Percentiles rank a stretch among this genome's conserved stretches.
phyloP scores from a whole-genome alignment of 2,329 filamentous ascomycete species.

The Exserohilum turcica region DNA sequence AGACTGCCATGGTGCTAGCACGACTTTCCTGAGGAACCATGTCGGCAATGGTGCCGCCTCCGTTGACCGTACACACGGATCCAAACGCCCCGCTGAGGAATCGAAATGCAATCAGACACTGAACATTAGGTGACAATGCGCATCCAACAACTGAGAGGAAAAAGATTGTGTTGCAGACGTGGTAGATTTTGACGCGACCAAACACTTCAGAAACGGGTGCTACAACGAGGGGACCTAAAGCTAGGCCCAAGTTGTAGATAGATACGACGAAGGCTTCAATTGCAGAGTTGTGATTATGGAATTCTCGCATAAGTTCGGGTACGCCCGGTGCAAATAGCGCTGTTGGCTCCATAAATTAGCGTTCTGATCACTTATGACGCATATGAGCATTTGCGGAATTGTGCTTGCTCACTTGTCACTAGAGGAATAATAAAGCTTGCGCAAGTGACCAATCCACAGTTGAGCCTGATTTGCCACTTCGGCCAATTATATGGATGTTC shows the following conservation, averaged over 20 bases:
- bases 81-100: slow-evolving; percentile 48
- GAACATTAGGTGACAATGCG: slow-evolving; percentile 60
- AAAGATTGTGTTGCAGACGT: slow-evolving; percentile 55
- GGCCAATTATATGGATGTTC: too few species aligned
- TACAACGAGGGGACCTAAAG: not conserved
- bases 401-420: too few species aligned
- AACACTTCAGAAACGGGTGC: not conserved
- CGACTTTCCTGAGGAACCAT: slow-evolving; percentile 22
- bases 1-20: slow-evolving; percentile 26
- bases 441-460: too few species aligned
- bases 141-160: slow-evolving; percentile 66
- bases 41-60: slow-evolving; percentile 34
- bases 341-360: too few species aligned
- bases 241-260: not conserved
- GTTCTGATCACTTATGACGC: too few species aligned
- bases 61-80: slow-evolving; percentile 23
- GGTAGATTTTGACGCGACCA: not conserved
- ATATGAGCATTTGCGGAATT: too few species aligned
- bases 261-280: not conserved
- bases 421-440: too few species aligned
- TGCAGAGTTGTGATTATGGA: not conserved
- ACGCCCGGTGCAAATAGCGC: not conserved
- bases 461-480: too few species aligned
- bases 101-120: slow-evolving; percentile 60
- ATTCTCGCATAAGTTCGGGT: not conserved